A percentile compares a stretch with the other conserved stretches of the same genome.
phyloP scores from a whole-genome alignment of 768 basidiomycete species.

The Boletus sp. region DNA sequence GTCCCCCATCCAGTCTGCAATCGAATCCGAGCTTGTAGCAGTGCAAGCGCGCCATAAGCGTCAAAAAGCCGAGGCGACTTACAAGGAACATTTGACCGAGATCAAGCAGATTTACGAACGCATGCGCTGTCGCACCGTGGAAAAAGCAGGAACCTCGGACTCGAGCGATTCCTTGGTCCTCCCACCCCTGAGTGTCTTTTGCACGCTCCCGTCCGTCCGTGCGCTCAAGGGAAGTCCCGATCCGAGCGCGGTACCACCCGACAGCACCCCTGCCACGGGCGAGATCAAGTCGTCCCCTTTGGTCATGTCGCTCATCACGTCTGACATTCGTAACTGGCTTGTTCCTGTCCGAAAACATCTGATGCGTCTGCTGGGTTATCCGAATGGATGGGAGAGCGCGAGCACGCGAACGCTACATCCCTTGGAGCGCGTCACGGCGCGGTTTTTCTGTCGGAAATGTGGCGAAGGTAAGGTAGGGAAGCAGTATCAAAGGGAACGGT shows the following conservation, averaged over 20 bases:
- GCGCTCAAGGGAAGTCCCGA: slow-evolving; percentile 30
- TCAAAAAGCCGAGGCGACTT: slow-evolving; percentile 27
- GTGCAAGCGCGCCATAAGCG: slow-evolving; percentile 27
- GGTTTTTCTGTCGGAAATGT: slow-evolving; percentile 59
- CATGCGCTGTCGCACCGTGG: slow-evolving; percentile 36
- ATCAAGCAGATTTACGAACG: slow-evolving; percentile 45
- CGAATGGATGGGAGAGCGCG: slow-evolving; percentile 48
- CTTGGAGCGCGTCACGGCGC: slow-evolving; percentile 54
- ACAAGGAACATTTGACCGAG: slow-evolving; percentile 30
- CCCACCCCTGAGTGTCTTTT: slow-evolving; percentile 50
- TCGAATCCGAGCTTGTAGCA: slow-evolving; percentile 32
- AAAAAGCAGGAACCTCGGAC: background rate
- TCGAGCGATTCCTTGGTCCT: slow-evolving; percentile 24
- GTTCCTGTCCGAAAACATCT: slow-evolving; percentile 43
- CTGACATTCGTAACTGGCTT: slow-evolving; percentile 51
- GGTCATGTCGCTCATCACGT: slow-evolving; percentile 37
- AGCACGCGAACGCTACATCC: slow-evolving; percentile 51
- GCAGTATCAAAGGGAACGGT: slow-evolving; percentile 38
- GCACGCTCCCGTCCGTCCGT: slow-evolving; percentile 45
- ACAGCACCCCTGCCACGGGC: background rate
- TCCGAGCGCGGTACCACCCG: slow-evolving; percentile 2
- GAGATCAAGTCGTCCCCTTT: slow-evolving; percentile 30
- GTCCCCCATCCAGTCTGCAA: slow-evolving; percentile 3
- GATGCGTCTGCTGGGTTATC: slow-evolving; percentile 46
- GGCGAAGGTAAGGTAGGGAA: slow-evolving; percentile 31